phyloP scores from a whole-genome alignment of 805 yeast genomes.

The Spathaspora girioi region DNA sequence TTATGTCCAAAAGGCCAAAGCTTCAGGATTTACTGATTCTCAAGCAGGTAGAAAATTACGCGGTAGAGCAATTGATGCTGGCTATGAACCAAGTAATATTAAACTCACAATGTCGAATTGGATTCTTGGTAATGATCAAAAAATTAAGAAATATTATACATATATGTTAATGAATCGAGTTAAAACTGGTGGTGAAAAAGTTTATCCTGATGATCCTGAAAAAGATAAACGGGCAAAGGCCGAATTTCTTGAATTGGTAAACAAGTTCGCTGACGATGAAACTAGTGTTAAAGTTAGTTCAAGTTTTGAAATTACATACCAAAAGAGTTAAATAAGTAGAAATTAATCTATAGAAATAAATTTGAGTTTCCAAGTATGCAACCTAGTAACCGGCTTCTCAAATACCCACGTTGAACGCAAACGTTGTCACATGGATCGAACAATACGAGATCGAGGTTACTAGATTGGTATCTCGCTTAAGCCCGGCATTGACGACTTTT shows the following conservation, averaged over 20 bases:
- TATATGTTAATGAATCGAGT: slow-evolving; percentile 11
- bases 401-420: no score
- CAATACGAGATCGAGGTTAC: no score
- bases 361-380: no score
- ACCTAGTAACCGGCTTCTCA: no score
- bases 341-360: not conserved
- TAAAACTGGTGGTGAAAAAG: slow-evolving; percentile 8
- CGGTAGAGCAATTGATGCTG: slow-evolving; percentile 14
- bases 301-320: not conserved
- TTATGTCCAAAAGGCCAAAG: slow-evolving; percentile 4
- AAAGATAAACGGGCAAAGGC: slow-evolving; percentile 5
- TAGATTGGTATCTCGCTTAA: no score
- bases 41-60: slow-evolving; percentile 16
- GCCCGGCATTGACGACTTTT: no score
- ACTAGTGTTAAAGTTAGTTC: not conserved
- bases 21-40: slow-evolving; percentile 9
- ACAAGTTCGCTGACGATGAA: slow-evolving; percentile 12
- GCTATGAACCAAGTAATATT: slow-evolving; percentile 11
- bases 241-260: slow-evolving; percentile 10
- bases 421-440: no score
- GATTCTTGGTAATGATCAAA: slow-evolving; percentile 9
- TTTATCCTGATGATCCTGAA: slow-evolving; percentile 3
- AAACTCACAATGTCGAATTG: slow-evolving; percentile 12
- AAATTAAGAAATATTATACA: slow-evolving; percentile 8
- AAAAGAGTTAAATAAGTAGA: not conserved